A percentile compares a stretch with the other conserved stretches of the same genome.
These are phyloP conservation scores for Leccinum variicolor DNA, from an alignment of 768 basidiomycete species.

Conservation along the genomic window DNA sequence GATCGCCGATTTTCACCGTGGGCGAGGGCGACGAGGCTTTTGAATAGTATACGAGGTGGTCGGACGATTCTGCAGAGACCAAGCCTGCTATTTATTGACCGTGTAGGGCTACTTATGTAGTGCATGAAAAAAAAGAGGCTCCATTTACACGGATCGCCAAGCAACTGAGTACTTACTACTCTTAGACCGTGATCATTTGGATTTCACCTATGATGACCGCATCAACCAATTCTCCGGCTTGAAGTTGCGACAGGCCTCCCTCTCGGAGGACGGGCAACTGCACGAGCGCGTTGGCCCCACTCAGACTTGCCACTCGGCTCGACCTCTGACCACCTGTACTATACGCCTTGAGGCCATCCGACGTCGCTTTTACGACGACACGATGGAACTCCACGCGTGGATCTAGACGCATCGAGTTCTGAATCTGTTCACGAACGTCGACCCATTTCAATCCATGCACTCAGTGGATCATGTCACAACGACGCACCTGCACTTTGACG, in stretches of 20 bases:
- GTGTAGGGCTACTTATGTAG: neutral
- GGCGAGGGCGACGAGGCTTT: slow-evolving; percentile 48
- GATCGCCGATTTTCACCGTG: slow-evolving; percentile 52
- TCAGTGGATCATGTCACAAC: slow-evolving; percentile 11
- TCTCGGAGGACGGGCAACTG: slow-evolving; percentile 51
- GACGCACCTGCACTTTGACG: slow-evolving; percentile 57
- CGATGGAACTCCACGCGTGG: slow-evolving; percentile 82
- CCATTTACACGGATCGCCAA: neutral
- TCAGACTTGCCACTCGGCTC: slow-evolving; percentile 75
- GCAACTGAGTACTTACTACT: neutral
- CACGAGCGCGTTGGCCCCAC: slow-evolving; percentile 77
- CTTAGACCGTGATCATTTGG: slow-evolving; percentile 17
- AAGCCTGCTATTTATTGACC: neutral
- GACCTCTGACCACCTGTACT: slow-evolving; percentile 89
- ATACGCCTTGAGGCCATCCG: slow-evolving; percentile 54
- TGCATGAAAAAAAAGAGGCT: neutral
- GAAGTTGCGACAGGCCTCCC: slow-evolving; percentile 36
- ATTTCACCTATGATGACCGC: slow-evolving; percentile 73
- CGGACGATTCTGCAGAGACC: neutral
- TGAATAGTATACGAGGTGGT: slow-evolving; percentile 16
- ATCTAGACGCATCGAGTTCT: slow-evolving; percentile 63
- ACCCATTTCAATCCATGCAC: neutral
- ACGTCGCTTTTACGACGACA: slow-evolving; percentile 49
- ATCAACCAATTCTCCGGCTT: slow-evolving; percentile 52
- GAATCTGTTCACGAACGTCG: slow-evolving; percentile 38